phyloP scores from a whole-genome alignment of 1,284 basidiomycete species.

The Boletus hoseneyae region DNA sequence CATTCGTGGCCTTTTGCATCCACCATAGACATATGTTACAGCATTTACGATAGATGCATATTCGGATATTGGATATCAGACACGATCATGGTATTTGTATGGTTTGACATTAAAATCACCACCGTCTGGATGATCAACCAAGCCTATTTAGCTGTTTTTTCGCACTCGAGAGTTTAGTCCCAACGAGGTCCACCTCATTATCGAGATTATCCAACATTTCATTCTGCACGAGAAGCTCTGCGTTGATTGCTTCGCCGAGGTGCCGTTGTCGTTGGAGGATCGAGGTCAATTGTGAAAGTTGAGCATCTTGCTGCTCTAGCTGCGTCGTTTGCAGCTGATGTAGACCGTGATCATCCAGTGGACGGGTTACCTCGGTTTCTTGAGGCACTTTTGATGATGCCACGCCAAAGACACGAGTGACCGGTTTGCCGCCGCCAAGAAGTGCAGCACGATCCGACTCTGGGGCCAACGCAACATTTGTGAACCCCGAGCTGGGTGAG shows the following conservation, averaged over 20 bases:
- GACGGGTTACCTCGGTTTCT: slow-evolving; percentile 85
- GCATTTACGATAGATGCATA: slow-evolving; percentile 13
- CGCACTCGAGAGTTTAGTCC: slow-evolving; percentile 72
- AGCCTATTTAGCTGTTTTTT: slow-evolving; percentile 80
- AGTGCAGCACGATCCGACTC: slow-evolving; percentile 65
- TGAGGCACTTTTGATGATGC: slow-evolving; percentile 50
- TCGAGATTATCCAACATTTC: slow-evolving; percentile 82
- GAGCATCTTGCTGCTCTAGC: slow-evolving; percentile 82
- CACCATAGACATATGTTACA: slow-evolving; percentile 23
- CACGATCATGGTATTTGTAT: slow-evolving; percentile 23
- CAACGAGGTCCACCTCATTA: slow-evolving; percentile 69
- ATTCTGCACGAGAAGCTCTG: slow-evolving; percentile 83
- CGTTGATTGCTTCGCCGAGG: slow-evolving; percentile 84
- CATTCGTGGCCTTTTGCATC: slow-evolving; percentile 1
- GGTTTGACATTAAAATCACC: slow-evolving; percentile 4
- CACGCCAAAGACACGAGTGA: slow-evolving; percentile 79
- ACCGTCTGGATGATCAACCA: slow-evolving; percentile 38
- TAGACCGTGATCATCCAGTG: slow-evolving; percentile 80
- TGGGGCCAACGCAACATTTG: slow-evolving; percentile 41
- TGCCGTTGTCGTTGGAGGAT: slow-evolving; percentile 85
- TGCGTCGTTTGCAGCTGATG: slow-evolving; percentile 77
- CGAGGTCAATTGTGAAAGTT: slow-evolving; percentile 75
- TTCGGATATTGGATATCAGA: slow-evolving; percentile 9
- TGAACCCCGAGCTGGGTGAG: slow-evolving; percentile 17
- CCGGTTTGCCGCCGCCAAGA: slow-evolving; percentile 45